phyloP scores from a whole-genome alignment of 352 stramenopile species.

The Peronosclerospora sorghi region DNA sequence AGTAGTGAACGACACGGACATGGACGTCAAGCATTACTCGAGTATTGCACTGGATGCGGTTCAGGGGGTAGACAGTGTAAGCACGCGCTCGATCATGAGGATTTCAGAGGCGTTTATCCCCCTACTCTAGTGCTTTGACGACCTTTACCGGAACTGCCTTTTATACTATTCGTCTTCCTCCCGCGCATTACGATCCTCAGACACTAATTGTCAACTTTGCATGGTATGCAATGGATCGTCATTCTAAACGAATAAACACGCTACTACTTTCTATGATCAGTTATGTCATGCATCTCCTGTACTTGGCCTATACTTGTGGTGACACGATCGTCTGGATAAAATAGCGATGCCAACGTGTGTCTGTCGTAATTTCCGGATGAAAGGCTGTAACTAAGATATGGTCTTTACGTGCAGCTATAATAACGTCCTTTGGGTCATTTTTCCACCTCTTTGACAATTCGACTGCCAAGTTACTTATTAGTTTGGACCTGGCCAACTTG shows the following conservation, averaged over 20 bases:
- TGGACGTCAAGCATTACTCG: constrained; percentile 83
- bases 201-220: too few species aligned
- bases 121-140: constrained; percentile 5
- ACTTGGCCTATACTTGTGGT: constrained; percentile 25
- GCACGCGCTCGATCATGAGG: constrained; percentile 17
- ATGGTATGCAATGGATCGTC: too few species aligned
- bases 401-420: constrained; percentile 71
- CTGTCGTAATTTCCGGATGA: constrained; percentile 92
- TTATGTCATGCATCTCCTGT: not conserved
- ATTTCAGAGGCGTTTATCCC: constrained; percentile 10
- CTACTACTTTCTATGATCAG: too few species aligned
- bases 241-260: not conserved
- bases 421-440: constrained; percentile 81
- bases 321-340: constrained; percentile 80
- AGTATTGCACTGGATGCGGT: constrained; percentile 69
- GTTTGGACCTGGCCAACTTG: too few species aligned
- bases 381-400: constrained; percentile 93
- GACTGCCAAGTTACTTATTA: too few species aligned
- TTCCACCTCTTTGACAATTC: too few species aligned
- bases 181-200: too few species aligned
- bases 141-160: not conserved
- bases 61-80: constrained; percentile 42
- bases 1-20: constrained; percentile 66
- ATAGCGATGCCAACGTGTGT: constrained; percentile 91
- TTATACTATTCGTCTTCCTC: too few species aligned